Conservation (phyloP, 225 moss, liverwort and hornwort genomes). For the Sphagnum contortum region DNA sequence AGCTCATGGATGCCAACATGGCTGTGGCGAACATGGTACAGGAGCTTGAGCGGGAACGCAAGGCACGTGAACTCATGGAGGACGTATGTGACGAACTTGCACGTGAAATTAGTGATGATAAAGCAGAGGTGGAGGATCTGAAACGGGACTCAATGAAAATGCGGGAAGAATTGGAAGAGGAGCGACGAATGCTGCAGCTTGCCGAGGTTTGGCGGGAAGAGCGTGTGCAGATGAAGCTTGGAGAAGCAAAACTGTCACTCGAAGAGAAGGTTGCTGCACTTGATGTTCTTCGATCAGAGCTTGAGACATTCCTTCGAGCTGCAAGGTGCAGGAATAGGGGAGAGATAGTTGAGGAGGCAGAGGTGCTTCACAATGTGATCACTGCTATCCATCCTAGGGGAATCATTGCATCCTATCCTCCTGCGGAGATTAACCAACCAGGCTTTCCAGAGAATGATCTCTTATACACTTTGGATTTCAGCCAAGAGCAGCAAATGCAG, state of each 20-base stretch:
- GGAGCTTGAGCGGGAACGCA: slow-evolving; percentile 83
- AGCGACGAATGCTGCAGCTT: slow-evolving; percentile 90
- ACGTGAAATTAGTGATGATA: slow-evolving; percentile 89
- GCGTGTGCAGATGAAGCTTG: slow-evolving; percentile 87
- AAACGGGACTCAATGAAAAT: slow-evolving; percentile 80
- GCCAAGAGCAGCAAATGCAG: slow-evolving; percentile 10
- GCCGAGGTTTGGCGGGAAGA: slow-evolving; percentile 99
- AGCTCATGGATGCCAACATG: slow-evolving; percentile 85
- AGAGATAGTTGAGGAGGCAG: slow-evolving; percentile 35
- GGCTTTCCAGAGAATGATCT: slow-evolving; percentile 40
- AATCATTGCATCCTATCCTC: slow-evolving; percentile 18
- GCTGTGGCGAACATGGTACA: slow-evolving; percentile 73
- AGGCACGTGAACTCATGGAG: slow-evolving; percentile 86
- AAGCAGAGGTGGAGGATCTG: slow-evolving; percentile 79
- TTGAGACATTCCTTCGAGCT: slow-evolving; percentile 53
- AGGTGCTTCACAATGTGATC: slow-evolving; percentile 32
- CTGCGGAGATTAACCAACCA: slow-evolving; percentile 22
- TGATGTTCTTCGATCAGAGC: slow-evolving; percentile 42
- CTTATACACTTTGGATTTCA: slow-evolving; percentile 30
- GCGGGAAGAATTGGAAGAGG: slow-evolving; percentile 89
- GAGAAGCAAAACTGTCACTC: slow-evolving; percentile 67
- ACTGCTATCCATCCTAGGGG: slow-evolving; percentile 22
- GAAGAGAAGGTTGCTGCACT: slow-evolving; percentile 61
- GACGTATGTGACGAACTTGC: slow-evolving; percentile 97
- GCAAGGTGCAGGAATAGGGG: slow-evolving; percentile 14